Evolutionary conservation across 2,329 filamentous ascomycete genomes (phyloP).

Genomic region (Hypoxylon sp.): DNA sequence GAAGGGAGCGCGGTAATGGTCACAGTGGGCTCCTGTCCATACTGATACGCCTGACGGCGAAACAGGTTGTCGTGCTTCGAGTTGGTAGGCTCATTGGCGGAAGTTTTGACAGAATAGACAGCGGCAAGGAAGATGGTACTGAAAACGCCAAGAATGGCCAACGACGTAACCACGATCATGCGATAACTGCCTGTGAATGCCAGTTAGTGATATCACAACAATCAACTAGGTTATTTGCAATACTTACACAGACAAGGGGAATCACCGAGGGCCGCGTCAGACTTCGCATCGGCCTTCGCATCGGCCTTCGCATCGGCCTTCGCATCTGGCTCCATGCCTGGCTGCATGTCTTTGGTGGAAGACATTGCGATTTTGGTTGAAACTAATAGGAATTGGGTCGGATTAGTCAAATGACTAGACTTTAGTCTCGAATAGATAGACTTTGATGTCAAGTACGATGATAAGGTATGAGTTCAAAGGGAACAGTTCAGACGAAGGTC

Average conservation of each 20-base stretch:
- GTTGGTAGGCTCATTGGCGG: not conserved
- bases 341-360: not conserved
- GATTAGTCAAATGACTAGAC: not conserved
- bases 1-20: constrained; percentile 18
- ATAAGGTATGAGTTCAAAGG: not conserved
- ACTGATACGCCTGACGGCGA: constrained; percentile 30
- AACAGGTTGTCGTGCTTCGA: not conserved
- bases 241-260: not conserved
- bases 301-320: not conserved
- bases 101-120: not conserved
- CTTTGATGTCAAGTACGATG: not conserved
- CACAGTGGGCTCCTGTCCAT: constrained; percentile 28
- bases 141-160: no score
- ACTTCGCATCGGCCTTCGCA: not conserved
- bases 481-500: not conserved
- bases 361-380: not conserved
- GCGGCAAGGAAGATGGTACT: not conserved
- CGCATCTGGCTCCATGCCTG: not conserved
- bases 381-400: not conserved
- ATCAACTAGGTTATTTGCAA: not conserved
- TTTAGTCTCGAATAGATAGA: not conserved
- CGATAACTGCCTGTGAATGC: not conserved
- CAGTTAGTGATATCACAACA: not conserved
- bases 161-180: no score
- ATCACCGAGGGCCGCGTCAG: no score